Evolutionary conservation across 208 protist species (phyloP).

Genomic region (Leishmania martiniquensis): DNA sequence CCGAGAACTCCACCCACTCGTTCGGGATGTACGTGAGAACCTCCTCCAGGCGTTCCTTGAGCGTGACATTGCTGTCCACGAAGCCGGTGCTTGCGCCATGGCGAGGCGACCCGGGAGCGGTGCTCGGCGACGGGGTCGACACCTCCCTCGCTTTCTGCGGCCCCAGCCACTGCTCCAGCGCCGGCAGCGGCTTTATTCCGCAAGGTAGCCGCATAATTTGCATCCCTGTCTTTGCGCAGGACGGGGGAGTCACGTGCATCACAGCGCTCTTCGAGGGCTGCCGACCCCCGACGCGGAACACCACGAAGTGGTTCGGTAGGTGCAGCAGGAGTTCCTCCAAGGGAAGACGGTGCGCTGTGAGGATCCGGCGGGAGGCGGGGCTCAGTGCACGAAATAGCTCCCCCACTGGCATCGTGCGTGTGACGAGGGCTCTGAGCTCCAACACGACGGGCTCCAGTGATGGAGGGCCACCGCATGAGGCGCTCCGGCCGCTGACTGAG

Average conservation of each 20-base stretch:
- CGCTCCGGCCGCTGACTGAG: background rate
- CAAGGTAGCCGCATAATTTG: background rate
- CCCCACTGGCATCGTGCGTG: conserved; percentile 39
- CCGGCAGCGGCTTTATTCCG: conserved; percentile 13
- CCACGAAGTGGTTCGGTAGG: conserved; percentile 52
- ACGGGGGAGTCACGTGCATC: conserved; percentile 6
- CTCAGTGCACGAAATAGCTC: conserved; percentile 49
- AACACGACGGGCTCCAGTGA: conserved; percentile 23
- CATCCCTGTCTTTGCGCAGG: background rate
- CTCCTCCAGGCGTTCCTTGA: conserved; percentile 37
- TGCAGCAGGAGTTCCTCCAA: conserved; percentile 65
- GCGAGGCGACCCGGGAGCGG: background rate
- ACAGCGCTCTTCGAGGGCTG: background rate
- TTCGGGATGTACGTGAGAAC: conserved; percentile 74
- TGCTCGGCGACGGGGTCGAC: background rate
- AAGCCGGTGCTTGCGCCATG: conserved; percentile 10
- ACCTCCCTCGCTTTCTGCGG: background rate
- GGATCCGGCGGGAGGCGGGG: conserved; percentile 30
- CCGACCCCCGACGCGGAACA: conserved; percentile 18
- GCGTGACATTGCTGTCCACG: background rate
- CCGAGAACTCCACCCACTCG: conserved; percentile 46
- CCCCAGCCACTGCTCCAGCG: conserved; percentile 19
- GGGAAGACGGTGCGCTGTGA: conserved; percentile 47
- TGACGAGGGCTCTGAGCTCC: conserved; percentile 25
- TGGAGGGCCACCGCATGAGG: background rate